A percentile compares a stretch with the other conserved stretches of the same genome.
These are phyloP conservation scores for Euphrasia arctica DNA, from an alignment of 305 asterid species.

Conservation along the genomic window DNA sequence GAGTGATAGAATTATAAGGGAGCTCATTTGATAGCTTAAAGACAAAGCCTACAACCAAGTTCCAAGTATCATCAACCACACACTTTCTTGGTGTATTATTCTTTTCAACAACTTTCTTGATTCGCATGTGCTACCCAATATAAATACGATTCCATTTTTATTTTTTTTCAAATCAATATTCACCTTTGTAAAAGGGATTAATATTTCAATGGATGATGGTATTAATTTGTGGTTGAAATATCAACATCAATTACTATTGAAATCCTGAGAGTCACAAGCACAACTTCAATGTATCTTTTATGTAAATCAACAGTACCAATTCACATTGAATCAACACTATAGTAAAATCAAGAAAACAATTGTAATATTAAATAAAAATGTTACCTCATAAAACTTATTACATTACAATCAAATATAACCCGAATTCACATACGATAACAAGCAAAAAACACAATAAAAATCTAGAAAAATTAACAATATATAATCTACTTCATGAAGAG, in stretches of 20 bases:
- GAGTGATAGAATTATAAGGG: neutral
- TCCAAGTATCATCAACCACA: neutral
- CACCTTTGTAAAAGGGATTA: neutral
- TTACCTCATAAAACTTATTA: slow-evolving; percentile 8
- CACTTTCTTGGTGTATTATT: neutral
- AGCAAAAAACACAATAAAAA: neutral
- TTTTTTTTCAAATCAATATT: neutral
- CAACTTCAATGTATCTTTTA: neutral
- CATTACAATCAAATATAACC: slow-evolving; percentile 1
- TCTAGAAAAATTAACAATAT: neutral
- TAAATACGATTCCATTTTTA: neutral
- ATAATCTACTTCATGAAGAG: slow-evolving; percentile 2
- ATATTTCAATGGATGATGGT: neutral
- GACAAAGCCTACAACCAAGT: slow-evolving; percentile 22
- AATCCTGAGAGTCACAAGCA: neutral
- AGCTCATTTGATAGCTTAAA: slow-evolving; percentile 17
- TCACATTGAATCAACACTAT: too few species aligned
- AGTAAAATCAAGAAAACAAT: too few species aligned
- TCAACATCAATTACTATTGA: neutral
- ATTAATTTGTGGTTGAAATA: neutral
- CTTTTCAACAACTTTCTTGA: neutral
- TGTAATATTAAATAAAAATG: slow-evolving; percentile 6
- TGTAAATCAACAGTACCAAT: neutral
- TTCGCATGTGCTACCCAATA: slow-evolving; percentile 14
- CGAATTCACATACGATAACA: slow-evolving; percentile 5